Conservation (phyloP, 345 rosid genomes). For the Bretschneidera sinensis region DNA sequence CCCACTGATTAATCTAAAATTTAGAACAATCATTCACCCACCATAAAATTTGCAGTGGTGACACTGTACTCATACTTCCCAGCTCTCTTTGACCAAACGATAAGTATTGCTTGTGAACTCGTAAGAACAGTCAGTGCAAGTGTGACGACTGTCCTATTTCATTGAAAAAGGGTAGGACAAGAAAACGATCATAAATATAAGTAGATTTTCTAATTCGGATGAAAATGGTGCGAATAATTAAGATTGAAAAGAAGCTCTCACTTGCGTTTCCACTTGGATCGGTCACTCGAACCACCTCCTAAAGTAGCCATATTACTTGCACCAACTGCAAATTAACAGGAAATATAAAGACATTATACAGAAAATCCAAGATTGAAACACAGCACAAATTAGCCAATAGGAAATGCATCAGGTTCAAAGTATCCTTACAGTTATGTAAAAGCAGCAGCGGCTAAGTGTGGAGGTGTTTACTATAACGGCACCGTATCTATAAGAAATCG, state of each 20-base stretch:
- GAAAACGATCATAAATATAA: neutral
- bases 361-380: neutral
- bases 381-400: neutral
- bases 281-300: constrained; percentile 37
- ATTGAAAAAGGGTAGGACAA: constrained; percentile 4
- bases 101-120: constrained; percentile 94
- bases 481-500: too few species aligned
- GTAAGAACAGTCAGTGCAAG: constrained; percentile 81
- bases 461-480: too few species aligned
- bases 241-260: constrained; percentile 18
- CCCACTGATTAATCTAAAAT: neutral
- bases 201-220: neutral
- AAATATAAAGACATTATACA: constrained; percentile 14
- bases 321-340: constrained; percentile 29
- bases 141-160: constrained; percentile 63
- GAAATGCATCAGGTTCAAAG: neutral
- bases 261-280: constrained; percentile 77
- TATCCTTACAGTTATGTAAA: too few species aligned
- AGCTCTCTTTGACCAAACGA: constrained; percentile 99
- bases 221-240: too few species aligned
- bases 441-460: too few species aligned
- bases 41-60: constrained; percentile 93
- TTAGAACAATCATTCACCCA: constrained; percentile 22
- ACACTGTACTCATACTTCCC: constrained; percentile 95
- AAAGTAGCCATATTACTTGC: constrained; percentile 31